A percentile compares a stretch with the other conserved stretches of the same genome.
phyloP scores from a whole-genome alignment of 2,329 filamentous ascomycete species.

The Raffaelea ambrosiae region DNA sequence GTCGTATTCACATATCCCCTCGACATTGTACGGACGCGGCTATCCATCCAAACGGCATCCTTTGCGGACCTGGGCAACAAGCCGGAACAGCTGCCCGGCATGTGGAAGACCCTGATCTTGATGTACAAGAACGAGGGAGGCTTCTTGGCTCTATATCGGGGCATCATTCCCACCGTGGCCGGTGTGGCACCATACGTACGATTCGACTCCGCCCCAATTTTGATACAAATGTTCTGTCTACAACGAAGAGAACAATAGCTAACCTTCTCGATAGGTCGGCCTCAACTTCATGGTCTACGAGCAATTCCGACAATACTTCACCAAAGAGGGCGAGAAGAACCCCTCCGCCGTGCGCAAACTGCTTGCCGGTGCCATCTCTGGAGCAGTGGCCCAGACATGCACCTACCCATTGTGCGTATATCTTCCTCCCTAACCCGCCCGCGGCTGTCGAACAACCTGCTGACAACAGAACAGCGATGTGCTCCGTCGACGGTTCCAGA shows the following conservation, averaged over 20 bases:
- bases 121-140: conserved; percentile 96
- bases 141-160: conserved; percentile 76
- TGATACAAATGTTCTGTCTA: neutral
- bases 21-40: conserved; percentile 89
- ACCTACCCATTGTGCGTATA: conserved; percentile 91
- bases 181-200: conserved; percentile 88
- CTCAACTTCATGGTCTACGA: conserved; percentile 99
- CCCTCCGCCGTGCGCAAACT: conserved; percentile 75
- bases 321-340: conserved; percentile 78
- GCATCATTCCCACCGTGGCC: conserved; percentile 86
- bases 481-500: conserved; percentile 86
- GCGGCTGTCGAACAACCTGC: conserved; percentile 4
- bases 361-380: conserved; percentile 84
- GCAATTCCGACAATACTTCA: conserved; percentile 73
- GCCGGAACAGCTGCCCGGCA: conserved; percentile 69
- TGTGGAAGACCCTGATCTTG: conserved; percentile 72
- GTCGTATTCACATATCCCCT: conserved; percentile 93
- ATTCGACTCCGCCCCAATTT: too few relatives aligned
- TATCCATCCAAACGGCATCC: conserved; percentile 97
- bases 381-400: conserved; percentile 91
- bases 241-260: neutral
- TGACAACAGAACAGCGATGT: conserved; percentile 58
- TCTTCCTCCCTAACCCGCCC: neutral
- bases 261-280: conserved; percentile 58
- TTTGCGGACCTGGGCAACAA: conserved; percentile 66